Evolutionary conservation across 2,329 filamentous ascomycete genomes (phyloP), one percentile per base, ranked within the genome.

Genomic region (Calycina herbarum): DNA sequence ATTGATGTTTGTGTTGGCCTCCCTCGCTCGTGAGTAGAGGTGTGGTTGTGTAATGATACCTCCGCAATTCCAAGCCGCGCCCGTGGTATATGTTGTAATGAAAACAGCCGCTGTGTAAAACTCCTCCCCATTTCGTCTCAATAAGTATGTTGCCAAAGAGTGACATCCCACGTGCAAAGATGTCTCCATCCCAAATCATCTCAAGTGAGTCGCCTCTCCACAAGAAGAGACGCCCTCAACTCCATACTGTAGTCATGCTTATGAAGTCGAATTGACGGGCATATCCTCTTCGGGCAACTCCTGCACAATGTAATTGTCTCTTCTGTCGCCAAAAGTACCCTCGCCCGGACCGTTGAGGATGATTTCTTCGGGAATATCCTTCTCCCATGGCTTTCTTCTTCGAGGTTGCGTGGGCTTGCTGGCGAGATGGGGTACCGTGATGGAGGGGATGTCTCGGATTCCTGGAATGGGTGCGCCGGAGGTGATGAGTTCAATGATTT

Each of bases 381-480:
- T 91, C 79, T 97, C 94, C 94, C 94, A 97, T 0, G 94, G 94
- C 78, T 87, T 87, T 61, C 75, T 80, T 0, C 84, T 83, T 13
- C 80, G 83, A 5, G 68, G 67, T 13, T 68, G 66, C 6, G 64
- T 65, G 0, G 75, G 69, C 27, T 67, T 66, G 48, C 20, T 40
- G 7, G 72, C 85, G 67, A 90, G 89, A 67, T 92, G 89, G 63
- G 87, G 83, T 24, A 94, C 82, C 5, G 97, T 82, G 0, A 89
- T 95, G 70, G 92, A 86, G 4, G 94, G 93, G 62, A 97, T 94
- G 69, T 96, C 87, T 71, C 89, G 88, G 73, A 97, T 96, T 0
- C 94, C 94, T 1, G 93, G 93, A 56, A 97, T 90, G 0, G 91
- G 89, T 72, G 92, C 88, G 62, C 93, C 93, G 33, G 87, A 89